A percentile compares a stretch with the other conserved stretches of the same genome.
Conservation (phyloP, 148 eudicot genomes). For the Beta vulgaris region DNA sequence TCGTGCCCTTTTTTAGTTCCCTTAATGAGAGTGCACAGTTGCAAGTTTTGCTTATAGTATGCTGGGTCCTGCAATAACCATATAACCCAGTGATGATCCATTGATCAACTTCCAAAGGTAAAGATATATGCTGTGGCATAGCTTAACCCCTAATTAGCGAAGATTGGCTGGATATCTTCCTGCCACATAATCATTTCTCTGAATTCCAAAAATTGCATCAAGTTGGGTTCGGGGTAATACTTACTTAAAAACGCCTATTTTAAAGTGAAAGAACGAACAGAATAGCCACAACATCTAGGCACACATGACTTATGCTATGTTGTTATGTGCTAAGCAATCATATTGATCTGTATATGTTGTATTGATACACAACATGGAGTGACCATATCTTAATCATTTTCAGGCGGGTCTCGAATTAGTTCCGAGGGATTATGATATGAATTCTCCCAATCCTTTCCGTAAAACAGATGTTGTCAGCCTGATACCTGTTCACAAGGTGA, state of each 20-base stretch:
- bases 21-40: background rate
- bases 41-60: background rate
- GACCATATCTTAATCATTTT: conserved; percentile 11
- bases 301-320: background rate
- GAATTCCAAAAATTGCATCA: background rate
- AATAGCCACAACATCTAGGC: conserved; percentile 4
- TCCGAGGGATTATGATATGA: conserved; percentile 96
- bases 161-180: background rate
- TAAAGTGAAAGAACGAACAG: background rate
- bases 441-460: conserved; percentile 75
- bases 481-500: conserved; percentile 97
- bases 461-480: conserved; percentile 76
- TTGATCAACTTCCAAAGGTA: background rate
- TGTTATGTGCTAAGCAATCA: background rate
- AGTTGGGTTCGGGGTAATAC: background rate
- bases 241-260: background rate
- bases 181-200: background rate
- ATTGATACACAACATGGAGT: background rate
- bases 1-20: background rate
- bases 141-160: background rate
- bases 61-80: background rate
- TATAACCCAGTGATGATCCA: background rate
- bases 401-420: conserved; percentile 98
- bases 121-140: background rate
- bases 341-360: background rate